These are phyloP conservation scores for Perilla frutescens DNA, from an alignment of 257 asterid species.

Conservation along the genomic window DNA sequence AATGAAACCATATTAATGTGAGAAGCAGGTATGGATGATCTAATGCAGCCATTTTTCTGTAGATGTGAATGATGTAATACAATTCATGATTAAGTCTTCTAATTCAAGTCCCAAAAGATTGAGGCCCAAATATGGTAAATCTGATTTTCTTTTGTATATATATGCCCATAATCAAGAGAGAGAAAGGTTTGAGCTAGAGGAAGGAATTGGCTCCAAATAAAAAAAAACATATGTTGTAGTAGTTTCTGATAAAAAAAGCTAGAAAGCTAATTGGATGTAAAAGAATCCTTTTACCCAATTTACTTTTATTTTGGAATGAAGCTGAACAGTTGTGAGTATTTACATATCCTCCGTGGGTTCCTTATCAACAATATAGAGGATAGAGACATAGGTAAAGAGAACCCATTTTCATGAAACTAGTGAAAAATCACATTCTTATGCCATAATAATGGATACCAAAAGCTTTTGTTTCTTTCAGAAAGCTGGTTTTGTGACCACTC, in stretches of 20 bases:
- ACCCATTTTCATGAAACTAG: conserved; percentile 26
- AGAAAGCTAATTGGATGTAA: conserved; percentile 31
- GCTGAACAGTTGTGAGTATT: conserved; percentile 32
- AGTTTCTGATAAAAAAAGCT: conserved; percentile 6
- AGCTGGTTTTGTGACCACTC: conserved; percentile 40
- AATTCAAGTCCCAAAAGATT: background rate
- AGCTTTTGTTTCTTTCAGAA: conserved; percentile 35
- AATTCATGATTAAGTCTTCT: background rate
- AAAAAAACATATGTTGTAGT: background rate
- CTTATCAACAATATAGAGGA: conserved; percentile 45
- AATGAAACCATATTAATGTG: background rate
- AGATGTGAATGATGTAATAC: conserved; percentile 7
- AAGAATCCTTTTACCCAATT: conserved; percentile 35
- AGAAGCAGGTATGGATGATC: background rate
- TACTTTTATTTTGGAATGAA: conserved; percentile 37
- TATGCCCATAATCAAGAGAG: background rate
- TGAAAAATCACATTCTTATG: conserved; percentile 36
- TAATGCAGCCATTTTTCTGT: background rate
- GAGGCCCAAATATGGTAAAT: conserved; percentile 4
- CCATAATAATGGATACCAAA: conserved; percentile 32
- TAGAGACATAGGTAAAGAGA: conserved; percentile 38
- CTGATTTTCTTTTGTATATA: background rate
- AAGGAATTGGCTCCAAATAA: conserved; percentile 5
- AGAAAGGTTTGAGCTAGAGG: conserved; percentile 1
- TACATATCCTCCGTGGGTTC: conserved; percentile 45